phyloP scores from a whole-genome alignment of 1,284 basidiomycete genomes.

The Fomitopsis pinicola region DNA sequence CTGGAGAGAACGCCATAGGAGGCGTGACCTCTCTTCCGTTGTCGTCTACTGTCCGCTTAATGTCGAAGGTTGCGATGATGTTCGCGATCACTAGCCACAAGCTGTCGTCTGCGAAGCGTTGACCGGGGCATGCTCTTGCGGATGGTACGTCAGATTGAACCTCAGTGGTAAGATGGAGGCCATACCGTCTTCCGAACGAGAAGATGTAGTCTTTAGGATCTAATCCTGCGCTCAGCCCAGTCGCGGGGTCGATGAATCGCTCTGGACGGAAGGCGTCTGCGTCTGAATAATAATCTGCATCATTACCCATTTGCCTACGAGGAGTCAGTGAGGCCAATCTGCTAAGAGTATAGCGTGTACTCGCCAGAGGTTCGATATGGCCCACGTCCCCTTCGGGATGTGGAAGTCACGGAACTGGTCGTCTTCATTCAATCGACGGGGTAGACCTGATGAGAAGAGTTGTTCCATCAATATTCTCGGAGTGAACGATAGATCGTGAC shows the following conservation, averaged over 20 bases:
- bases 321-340: background rate
- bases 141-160: background rate
- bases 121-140: background rate
- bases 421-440: conserved; percentile 5
- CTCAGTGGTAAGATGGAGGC: background rate
- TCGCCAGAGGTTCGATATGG: conserved; percentile 12
- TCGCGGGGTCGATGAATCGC: conserved; percentile 17
- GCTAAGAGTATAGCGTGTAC: background rate
- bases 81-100: background rate
- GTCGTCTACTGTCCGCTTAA: background rate
- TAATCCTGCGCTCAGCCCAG: conserved; percentile 12
- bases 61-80: conserved; percentile 1
- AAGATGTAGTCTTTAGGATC: conserved; percentile 21
- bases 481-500: conserved; percentile 6
- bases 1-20: background rate
- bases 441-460: conserved; percentile 8
- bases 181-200: conserved; percentile 13
- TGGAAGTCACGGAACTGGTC: conserved; percentile 8
- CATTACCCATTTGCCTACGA: conserved; percentile 21
- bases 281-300: conserved; percentile 16
- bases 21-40: background rate
- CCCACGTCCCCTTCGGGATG: conserved; percentile 12
- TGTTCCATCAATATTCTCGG: conserved; percentile 4
- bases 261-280: conserved; percentile 21
- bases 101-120: background rate